A percentile compares a stretch with the other conserved stretches of the same genome.
Conservation (phyloP, 768 basidiomycete species). For the Leccinum broughii region DNA sequence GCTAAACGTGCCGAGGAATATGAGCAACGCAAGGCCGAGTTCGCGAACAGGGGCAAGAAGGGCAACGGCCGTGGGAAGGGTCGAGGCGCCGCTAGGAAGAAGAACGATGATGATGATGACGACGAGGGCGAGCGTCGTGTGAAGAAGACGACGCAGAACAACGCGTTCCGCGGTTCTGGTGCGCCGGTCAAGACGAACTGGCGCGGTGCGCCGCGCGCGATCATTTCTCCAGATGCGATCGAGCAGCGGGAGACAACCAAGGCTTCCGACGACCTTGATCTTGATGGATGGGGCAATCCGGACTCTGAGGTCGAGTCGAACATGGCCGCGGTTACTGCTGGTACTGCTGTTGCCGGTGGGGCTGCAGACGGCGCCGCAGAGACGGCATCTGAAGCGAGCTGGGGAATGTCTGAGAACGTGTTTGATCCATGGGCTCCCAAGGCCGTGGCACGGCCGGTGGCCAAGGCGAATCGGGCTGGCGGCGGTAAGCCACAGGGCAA, state of each 20-base stretch:
- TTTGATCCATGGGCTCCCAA: constrained; percentile 25
- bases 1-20: constrained; percentile 16
- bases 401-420: constrained; percentile 22
- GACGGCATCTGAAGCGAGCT: constrained; percentile 21
- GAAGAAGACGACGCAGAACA: constrained; percentile 11
- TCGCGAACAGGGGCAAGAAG: constrained; percentile 25
- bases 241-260: constrained; percentile 25
- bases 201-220: constrained; percentile 29
- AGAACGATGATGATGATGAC: constrained; percentile 3
- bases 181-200: constrained; percentile 34
- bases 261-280: constrained; percentile 1
- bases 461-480: constrained; percentile 5
- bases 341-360: not conserved
- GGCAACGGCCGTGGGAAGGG: constrained; percentile 13
- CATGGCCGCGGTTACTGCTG: not conserved
- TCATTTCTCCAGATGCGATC: constrained; percentile 26
- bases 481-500: constrained; percentile 4
- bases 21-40: constrained; percentile 18
- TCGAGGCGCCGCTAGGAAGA: constrained; percentile 11
- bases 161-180: constrained; percentile 30
- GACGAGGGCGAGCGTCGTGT: not conserved
- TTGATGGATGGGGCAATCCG: constrained; percentile 25
- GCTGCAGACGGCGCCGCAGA: constrained; percentile 3
- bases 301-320: constrained; percentile 17
- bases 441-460: not conserved